Conservation (phyloP, 2,329 filamentous ascomycete species). For the Aspergillus hiratsukae region DNA sequence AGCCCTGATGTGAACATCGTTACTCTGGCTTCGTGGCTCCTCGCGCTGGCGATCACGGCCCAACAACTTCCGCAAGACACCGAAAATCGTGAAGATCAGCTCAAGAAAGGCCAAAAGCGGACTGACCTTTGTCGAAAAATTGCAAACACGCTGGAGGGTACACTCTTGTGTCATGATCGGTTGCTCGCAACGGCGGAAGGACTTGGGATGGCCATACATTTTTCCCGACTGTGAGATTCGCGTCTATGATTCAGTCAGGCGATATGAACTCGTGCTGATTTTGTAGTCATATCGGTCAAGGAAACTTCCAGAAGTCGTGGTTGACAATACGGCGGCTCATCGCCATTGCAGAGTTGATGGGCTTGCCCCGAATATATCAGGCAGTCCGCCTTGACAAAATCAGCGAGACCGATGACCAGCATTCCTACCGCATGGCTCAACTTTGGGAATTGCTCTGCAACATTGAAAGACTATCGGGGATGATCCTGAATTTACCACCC, state of each 20-base stretch:
- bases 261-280: neutral
- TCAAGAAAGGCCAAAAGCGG: neutral
- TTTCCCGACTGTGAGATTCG: constrained; percentile 31
- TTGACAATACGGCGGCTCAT: constrained; percentile 34
- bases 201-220: constrained; percentile 26
- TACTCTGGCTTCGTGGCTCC: constrained; percentile 12
- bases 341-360: constrained; percentile 37
- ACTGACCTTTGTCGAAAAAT: constrained; percentile 6
- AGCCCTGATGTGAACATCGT: constrained; percentile 9
- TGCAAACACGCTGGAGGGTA: constrained; percentile 8
- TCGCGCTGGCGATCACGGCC: constrained; percentile 11
- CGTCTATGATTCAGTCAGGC: no score
- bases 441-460: constrained; percentile 32
- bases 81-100: neutral
- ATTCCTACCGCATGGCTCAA: constrained; percentile 17
- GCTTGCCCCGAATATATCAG: constrained; percentile 23
- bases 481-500: constrained; percentile 35
- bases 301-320: constrained; percentile 34
- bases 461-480: constrained; percentile 27
- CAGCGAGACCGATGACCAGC: constrained; percentile 3
- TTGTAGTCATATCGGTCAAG: constrained; percentile 28
- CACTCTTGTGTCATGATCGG: constrained; percentile 13
- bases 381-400: constrained; percentile 1
- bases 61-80: constrained; percentile 6
- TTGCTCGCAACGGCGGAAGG: constrained; percentile 10